These are phyloP conservation scores for Setaria viridis DNA, from an alignment of 202 grass and related monocot species.

Conservation along the genomic window DNA sequence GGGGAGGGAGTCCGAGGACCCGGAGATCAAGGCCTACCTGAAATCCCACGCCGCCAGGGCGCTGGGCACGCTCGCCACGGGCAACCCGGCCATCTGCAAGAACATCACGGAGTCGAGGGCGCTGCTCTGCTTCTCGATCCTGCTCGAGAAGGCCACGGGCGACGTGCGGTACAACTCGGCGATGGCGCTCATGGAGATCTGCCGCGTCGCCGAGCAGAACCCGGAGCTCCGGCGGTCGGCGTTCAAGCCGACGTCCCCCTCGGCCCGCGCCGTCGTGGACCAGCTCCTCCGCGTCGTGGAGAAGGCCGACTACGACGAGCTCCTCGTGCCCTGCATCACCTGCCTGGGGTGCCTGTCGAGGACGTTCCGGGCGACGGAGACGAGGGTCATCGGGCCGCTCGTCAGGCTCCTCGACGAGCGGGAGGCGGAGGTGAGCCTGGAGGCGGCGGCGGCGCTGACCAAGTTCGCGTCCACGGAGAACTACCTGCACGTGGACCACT, in stretches of 20 bases:
- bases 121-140: conserved; percentile 84
- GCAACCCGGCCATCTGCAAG: conserved; percentile 83
- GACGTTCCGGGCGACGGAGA: conserved; percentile 92
- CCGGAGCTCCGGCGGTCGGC: conserved; percentile 80
- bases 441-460: conserved; percentile 61
- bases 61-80: conserved; percentile 72
- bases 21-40: conserved; percentile 77
- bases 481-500: conserved; percentile 90
- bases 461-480: conserved; percentile 90
- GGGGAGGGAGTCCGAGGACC: conserved; percentile 73
- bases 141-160: conserved; percentile 68
- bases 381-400: conserved; percentile 73
- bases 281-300: conserved; percentile 81
- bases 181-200: conserved; percentile 88
- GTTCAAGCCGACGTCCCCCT: conserved; percentile 87
- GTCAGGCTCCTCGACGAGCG: conserved; percentile 80
- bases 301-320: conserved; percentile 82
- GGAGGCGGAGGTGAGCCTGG: conserved; percentile 53
- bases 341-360: conserved; percentile 83
- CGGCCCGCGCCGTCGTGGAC: conserved; percentile 85
- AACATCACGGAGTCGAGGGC: conserved; percentile 94
- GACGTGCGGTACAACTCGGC: conserved; percentile 83
- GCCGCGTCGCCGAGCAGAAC: conserved; percentile 75
- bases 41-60: conserved; percentile 83
- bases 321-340: conserved; percentile 79